Conservation (phyloP, 441 rosid species). For the Pelargonium fulgidum region DNA sequence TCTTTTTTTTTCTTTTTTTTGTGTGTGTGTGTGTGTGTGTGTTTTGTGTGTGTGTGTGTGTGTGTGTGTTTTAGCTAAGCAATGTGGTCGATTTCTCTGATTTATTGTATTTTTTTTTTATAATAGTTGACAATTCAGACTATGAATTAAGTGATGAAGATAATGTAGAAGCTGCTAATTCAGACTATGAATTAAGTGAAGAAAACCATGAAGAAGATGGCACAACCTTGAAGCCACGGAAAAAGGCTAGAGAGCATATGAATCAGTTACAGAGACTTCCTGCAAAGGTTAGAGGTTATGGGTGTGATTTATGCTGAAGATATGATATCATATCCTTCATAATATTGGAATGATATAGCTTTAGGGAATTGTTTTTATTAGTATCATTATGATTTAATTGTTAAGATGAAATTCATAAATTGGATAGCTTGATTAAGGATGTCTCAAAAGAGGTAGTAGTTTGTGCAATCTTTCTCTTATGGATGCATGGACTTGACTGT, state of each 20-base stretch:
- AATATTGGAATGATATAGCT: not conserved
- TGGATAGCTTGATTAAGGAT: no score
- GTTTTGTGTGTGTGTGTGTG: no score
- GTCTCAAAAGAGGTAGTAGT: no score
- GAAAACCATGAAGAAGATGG: not conserved
- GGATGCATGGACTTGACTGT: no score
- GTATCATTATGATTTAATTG: not conserved
- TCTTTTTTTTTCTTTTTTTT: no score
- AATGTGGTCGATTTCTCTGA: no score
- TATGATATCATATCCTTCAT: not conserved
- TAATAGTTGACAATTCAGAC: not conserved
- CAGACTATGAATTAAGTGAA: no score
- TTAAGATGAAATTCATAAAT: not conserved
- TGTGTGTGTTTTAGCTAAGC: no score
- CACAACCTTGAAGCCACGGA: constrained; percentile 27
- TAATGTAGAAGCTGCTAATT: not conserved
- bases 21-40: no score
- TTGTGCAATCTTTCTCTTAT: no score
- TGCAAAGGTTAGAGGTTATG: constrained; percentile 38
- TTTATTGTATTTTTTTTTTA: no score
- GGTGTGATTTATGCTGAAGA: not conserved
- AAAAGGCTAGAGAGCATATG: constrained; percentile 61
- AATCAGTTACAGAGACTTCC: constrained; percentile 59
- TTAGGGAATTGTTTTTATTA: not conserved
- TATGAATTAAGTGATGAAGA: constrained; percentile 5